Evolutionary conservation across 73 alveolate genomes (phyloP).

Genomic region (Tetrahymena elliotti): DNA sequence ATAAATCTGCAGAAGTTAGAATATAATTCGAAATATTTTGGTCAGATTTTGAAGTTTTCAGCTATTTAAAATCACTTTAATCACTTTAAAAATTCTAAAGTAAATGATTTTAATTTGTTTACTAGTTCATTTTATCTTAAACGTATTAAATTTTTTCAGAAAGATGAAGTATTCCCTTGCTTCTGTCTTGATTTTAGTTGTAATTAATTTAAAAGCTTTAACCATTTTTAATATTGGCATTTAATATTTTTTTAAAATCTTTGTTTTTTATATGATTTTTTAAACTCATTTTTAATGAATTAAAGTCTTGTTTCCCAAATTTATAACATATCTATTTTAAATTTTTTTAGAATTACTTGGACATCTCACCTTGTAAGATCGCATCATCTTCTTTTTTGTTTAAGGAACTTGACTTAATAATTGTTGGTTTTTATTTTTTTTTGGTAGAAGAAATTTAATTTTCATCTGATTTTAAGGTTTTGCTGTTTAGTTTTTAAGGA

Average conservation of each 20-base stretch:
- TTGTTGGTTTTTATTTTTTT: neutral
- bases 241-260: neutral
- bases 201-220: neutral
- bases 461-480: neutral
- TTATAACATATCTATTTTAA: neutral
- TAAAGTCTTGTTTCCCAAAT: neutral
- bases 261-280: neutral
- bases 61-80: too few relatives aligned
- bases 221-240: neutral
- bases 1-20: neutral
- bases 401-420: neutral
- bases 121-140: neutral
- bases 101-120: neutral
- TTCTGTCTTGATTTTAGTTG: neutral
- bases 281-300: neutral
- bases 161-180: neutral
- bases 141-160: neutral
- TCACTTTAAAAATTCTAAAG: neutral
- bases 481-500: neutral
- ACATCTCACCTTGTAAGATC: neutral
- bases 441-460: neutral
- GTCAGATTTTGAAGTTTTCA: neutral
- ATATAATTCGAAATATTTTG: too few relatives aligned
- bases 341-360: neutral
- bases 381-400: neutral